A percentile compares a stretch with the other conserved stretches of the same genome.
phyloP scores from a whole-genome alignment of 1,284 basidiomycete genomes.

The Mycosarcoma maydis region DNA sequence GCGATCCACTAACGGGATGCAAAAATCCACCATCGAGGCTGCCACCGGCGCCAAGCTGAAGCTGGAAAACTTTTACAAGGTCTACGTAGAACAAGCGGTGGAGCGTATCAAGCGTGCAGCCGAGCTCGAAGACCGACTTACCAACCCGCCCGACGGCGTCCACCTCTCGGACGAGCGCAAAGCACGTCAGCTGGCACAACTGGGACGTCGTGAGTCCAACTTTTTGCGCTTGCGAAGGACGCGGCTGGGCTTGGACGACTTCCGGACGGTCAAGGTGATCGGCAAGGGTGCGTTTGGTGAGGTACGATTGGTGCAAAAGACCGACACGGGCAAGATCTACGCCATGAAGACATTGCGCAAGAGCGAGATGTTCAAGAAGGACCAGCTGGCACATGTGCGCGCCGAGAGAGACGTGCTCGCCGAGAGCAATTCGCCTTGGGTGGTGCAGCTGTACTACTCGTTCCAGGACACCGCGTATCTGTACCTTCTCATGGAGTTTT shows the following conservation, averaged over 20 bases:
- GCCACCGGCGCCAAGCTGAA: constrained; percentile 96
- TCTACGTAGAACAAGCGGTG: constrained; percentile 89
- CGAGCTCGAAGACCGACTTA: constrained; percentile 86
- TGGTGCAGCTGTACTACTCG: constrained; percentile 96
- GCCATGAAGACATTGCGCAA: constrained; percentile 99
- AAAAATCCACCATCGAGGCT: constrained; percentile 86
- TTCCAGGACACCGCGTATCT: constrained; percentile 97
- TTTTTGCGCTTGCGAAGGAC: constrained; percentile 90
- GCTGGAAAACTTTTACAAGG: constrained; percentile 96
- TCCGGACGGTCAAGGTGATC: constrained; percentile 97
- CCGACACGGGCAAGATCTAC: constrained; percentile 96
- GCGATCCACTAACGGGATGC: constrained; percentile 82
- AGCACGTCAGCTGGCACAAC: constrained; percentile 86
- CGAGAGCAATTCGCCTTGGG: constrained; percentile 97
- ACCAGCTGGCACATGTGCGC: constrained; percentile 95
- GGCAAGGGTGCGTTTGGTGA: constrained; percentile 99
- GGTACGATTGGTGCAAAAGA: constrained; percentile 94
- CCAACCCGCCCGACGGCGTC: constrained; percentile 55
- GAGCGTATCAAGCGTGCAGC: constrained; percentile 89
- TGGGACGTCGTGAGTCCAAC: constrained; percentile 81
- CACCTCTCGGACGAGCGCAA: constrained; percentile 78
- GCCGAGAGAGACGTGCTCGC: constrained; percentile 98
- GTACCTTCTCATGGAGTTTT: constrained; percentile 98
- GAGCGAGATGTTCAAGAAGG: constrained; percentile 98
- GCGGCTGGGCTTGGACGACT: constrained; percentile 90